phyloP scores from a whole-genome alignment of 73 alveolate genomes.

The Symbiodinium pilosum region DNA sequence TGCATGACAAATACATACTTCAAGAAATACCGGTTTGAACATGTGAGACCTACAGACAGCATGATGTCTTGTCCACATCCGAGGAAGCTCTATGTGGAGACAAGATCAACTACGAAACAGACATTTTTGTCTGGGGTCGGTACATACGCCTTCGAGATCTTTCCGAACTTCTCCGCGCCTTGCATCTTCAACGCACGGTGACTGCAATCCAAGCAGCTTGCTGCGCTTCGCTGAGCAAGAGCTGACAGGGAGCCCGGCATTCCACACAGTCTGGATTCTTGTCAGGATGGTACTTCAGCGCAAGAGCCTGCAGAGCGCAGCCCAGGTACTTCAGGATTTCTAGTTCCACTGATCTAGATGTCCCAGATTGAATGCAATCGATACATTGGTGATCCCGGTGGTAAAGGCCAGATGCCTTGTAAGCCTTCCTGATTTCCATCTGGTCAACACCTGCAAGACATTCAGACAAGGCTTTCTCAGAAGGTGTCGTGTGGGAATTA shows the following conservation, averaged over 20 bases:
- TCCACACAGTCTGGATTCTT: constrained; percentile 72
- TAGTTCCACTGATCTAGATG: no score
- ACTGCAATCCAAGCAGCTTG: not conserved
- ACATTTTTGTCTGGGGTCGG: not conserved
- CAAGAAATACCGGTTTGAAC: no score
- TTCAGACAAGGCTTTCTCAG: no score
- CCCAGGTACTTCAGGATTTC: not conserved
- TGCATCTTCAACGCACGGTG: not conserved
- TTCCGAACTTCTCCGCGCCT: constrained; percentile 85
- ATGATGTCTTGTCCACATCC: no score
- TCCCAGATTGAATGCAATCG: no score
- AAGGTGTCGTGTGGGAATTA: not conserved
- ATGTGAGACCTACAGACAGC: no score
- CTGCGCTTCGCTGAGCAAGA: not conserved
- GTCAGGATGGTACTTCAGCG: constrained; percentile 84
- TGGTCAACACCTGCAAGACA: constrained; percentile 52
- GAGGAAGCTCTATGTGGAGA: no score
- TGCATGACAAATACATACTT: no score
- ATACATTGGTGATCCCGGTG: no score
- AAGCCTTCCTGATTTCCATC: constrained; percentile 91
- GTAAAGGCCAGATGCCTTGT: constrained; percentile 46
- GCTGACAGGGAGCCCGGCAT: not conserved
- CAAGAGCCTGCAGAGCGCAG: constrained; percentile 27
- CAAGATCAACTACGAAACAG: not conserved
- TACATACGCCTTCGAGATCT: constrained; percentile 69